These are phyloP conservation scores for Fusarium sp. DNA, from an alignment of 2,329 filamentous ascomycete genomes.

Conservation along the genomic window DNA sequence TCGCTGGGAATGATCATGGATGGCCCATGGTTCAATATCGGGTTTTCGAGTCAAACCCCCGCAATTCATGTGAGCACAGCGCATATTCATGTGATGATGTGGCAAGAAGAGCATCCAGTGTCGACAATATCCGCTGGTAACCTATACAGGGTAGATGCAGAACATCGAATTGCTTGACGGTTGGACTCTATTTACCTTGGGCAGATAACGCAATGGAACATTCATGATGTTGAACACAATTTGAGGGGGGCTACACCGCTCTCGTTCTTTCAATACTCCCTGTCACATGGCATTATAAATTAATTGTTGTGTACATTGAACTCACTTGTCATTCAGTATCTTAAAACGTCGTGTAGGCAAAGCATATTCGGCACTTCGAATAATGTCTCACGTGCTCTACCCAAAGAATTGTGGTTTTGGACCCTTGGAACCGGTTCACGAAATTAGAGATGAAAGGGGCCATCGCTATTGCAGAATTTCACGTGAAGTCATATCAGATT, in stretches of 20 bases:
- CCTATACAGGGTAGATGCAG: conserved; percentile 8
- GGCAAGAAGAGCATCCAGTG: not conserved
- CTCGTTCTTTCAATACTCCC: not conserved
- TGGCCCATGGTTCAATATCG: not conserved
- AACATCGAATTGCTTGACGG: not conserved
- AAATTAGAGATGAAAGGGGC: not conserved
- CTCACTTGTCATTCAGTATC: not conserved
- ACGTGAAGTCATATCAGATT: conserved; percentile 1
- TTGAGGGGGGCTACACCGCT: not conserved
- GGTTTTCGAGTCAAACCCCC: not conserved
- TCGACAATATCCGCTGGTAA: conserved; percentile 1
- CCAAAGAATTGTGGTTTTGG: not conserved
- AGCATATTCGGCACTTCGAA: not conserved
- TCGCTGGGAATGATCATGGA: conserved; percentile 1
- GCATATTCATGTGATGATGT: conserved; percentile 1
- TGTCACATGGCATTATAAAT: not conserved
- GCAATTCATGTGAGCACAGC: conserved; percentile 2
- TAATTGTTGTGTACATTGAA: not conserved
- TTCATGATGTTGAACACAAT: not conserved
- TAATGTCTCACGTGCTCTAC: conserved; percentile 3
- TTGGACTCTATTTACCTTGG: not conserved
- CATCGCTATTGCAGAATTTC: not conserved
- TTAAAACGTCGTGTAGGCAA: not conserved
- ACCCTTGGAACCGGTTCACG: not conserved
- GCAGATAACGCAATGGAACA: not conserved